A percentile compares a stretch with the other conserved stretches of the same genome.
These are phyloP conservation scores for Hymenoscyphus scutula DNA, from an alignment of 2,329 filamentous ascomycete genomes.

Conservation along the genomic window DNA sequence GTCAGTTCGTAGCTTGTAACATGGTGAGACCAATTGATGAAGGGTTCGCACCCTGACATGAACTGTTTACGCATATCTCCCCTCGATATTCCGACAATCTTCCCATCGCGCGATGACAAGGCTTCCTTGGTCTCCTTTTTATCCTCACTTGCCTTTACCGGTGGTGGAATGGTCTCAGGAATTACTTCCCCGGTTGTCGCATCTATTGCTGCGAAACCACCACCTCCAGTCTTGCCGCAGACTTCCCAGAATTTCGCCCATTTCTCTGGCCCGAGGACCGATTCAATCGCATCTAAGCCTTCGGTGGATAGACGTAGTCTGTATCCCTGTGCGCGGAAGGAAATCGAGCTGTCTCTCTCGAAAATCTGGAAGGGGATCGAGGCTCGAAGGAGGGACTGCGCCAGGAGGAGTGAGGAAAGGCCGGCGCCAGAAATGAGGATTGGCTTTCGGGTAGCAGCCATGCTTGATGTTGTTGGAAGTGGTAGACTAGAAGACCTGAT, in stretches of 20 bases:
- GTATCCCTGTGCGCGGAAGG: slow-evolving; percentile 62
- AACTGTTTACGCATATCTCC: slow-evolving; percentile 63
- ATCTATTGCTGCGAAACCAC: slow-evolving; percentile 49
- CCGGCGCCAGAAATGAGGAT: slow-evolving; percentile 43
- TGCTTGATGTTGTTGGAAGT: neutral
- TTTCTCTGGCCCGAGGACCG: slow-evolving; percentile 47
- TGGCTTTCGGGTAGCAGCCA: slow-evolving; percentile 34
- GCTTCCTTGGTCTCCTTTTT: slow-evolving; percentile 8
- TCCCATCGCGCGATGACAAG: slow-evolving; percentile 52
- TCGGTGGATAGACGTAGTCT: slow-evolving; percentile 55
- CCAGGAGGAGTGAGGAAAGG: slow-evolving; percentile 40
- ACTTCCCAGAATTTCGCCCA: slow-evolving; percentile 57
- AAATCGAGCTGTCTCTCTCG: slow-evolving; percentile 46
- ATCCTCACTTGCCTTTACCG: slow-evolving; percentile 29
- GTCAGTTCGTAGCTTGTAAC: slow-evolving; percentile 60
- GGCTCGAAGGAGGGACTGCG: slow-evolving; percentile 37
- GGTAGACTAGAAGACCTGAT: neutral
- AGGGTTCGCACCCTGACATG: slow-evolving; percentile 52
- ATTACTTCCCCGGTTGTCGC: slow-evolving; percentile 51
- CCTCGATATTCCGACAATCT: slow-evolving; percentile 59
- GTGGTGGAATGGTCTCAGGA: slow-evolving; percentile 11
- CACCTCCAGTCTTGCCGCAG: slow-evolving; percentile 59
- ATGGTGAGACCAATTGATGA: slow-evolving; percentile 54
- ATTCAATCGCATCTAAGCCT: slow-evolving; percentile 59
- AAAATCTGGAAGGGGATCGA: slow-evolving; percentile 41